Evolutionary conservation across 352 stramenopile species (phyloP), one percentile per base, ranked within the genome.

Genomic region (Phytophthora colocasiae): DNA sequence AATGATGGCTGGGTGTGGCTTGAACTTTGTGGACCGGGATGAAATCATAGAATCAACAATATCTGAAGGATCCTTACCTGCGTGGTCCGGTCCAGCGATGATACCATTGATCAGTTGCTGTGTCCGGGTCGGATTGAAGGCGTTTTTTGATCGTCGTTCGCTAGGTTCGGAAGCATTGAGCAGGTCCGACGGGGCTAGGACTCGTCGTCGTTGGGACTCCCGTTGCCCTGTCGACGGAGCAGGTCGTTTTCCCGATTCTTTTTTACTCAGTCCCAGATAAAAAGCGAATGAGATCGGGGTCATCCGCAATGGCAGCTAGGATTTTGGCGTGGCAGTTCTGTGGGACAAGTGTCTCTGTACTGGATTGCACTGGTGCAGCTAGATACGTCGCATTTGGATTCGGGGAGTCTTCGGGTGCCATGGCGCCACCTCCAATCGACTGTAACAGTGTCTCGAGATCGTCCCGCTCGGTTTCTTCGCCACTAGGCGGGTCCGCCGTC

Each of bases 1-100:
- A 9, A 66, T 51, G 26, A 61, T 65, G 6, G 41, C 53, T 15
- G 61, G 52, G 26, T 71, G 63, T 0, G 48, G 63, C 15, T 66
- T 51, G 41, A 67, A 46, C 50, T 68, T 62, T 4, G 52, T 69
- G 27, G 51, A 31, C 27, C 47, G 24, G 51, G 60, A 58, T 7
- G 60, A 63, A 24, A 63, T 62, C 60, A 69, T 69, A 6, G 4
- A 1, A 19, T 58, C 52, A 48, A 57, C 34, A 19, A 60, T 1
- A 49, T 14, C 31, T 27, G 58, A 40, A 15, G 34, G 34, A n/a
- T 14, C 3, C 41, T 66, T 60, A 66, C 58, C 58, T 66, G 29
- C 4, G 31, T 66, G 38, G 0, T 58, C 58, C 1, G 49, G 15
- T 10, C 32, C 22, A 11, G 29, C 19, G 8, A 65, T 38, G 3